These are phyloP conservation scores for Raphanus sativus DNA, from an alignment of 345 rosid genomes.

Conservation along the genomic window DNA sequence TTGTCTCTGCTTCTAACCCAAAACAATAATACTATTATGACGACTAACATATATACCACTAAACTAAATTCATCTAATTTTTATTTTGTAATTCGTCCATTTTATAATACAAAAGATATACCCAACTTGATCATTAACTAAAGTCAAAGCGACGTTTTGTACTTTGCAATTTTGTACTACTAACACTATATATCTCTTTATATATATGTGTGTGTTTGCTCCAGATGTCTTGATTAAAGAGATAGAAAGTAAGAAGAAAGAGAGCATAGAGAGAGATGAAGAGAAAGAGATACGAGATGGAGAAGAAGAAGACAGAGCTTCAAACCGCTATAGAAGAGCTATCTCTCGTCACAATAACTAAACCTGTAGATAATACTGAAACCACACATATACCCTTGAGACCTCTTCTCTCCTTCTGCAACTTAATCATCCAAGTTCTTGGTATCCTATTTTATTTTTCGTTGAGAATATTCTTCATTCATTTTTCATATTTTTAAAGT, in stretches of 20 bases:
- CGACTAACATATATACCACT: not conserved
- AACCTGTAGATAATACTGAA: constrained; percentile 40
- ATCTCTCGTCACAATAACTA: constrained; percentile 42
- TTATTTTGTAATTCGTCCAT: not conserved
- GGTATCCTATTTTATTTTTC: constrained; percentile 44
- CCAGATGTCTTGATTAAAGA: not conserved
- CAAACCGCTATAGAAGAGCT: constrained; percentile 82
- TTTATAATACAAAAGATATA: constrained; percentile 18
- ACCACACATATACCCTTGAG: constrained; percentile 54
- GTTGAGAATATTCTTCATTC: not conserved
- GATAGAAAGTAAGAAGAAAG: constrained; percentile 4
- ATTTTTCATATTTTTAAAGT: not conserved
- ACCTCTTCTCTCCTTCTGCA: constrained; percentile 68
- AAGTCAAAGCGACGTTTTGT: constrained; percentile 34
- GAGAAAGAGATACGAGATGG: constrained; percentile 62
- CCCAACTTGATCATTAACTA: constrained; percentile 24
- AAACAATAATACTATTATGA: constrained; percentile 3
- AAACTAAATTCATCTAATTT: not conserved
- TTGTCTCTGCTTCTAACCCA: constrained; percentile 36
- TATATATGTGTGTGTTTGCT: not conserved
- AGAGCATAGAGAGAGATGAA: constrained; percentile 44
- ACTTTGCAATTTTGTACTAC: constrained; percentile 26
- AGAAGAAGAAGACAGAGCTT: constrained; percentile 58
- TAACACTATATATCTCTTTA: not conserved
- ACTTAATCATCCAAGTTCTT: constrained; percentile 78